Evolutionary conservation across 192 early-diverging fungal species (phyloP).

Genomic region (Glomus cerebriforme): DNA sequence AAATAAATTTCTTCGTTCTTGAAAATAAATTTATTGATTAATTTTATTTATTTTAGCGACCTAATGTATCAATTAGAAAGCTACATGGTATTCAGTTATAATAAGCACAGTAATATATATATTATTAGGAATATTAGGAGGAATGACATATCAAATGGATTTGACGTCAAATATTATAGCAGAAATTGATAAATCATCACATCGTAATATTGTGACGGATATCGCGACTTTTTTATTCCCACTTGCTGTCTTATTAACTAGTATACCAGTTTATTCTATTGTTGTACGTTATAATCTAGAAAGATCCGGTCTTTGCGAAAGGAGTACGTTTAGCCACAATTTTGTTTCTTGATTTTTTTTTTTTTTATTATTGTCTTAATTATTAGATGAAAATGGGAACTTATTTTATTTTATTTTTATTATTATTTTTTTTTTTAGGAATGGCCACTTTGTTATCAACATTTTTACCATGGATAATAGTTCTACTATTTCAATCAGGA

Average conservation of each 20-base stretch:
- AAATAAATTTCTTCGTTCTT: neutral
- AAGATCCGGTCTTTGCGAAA: conserved; percentile 49
- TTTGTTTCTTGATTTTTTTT: too few species aligned
- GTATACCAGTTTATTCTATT: conserved; percentile 72
- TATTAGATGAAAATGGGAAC: too few species aligned
- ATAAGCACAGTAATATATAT: conserved; percentile 58
- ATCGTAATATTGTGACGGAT: conserved; percentile 33
- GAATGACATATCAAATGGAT: conserved; percentile 48
- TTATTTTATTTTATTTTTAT: too few species aligned
- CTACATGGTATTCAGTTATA: conserved; percentile 50
- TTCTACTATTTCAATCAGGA: conserved; percentile 69
- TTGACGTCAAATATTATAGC: conserved; percentile 42
- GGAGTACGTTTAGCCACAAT: too few species aligned
- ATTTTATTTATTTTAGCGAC: conserved; percentile 28
- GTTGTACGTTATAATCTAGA: conserved; percentile 61
- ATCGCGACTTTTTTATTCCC: conserved; percentile 56
- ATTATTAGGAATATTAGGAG: conserved; percentile 49
- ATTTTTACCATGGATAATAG: conserved; percentile 61
- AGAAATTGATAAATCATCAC: conserved; percentile 30
- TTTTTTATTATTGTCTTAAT: too few species aligned
- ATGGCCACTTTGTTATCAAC: conserved; percentile 56
- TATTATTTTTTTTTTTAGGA: conserved; percentile 32
- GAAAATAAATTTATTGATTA: neutral
- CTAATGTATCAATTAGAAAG: conserved; percentile 57
- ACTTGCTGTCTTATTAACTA: conserved; percentile 57